phyloP scores from a whole-genome alignment of 108 stramenopile genomes.

The Asterionellopsis glacialis region DNA sequence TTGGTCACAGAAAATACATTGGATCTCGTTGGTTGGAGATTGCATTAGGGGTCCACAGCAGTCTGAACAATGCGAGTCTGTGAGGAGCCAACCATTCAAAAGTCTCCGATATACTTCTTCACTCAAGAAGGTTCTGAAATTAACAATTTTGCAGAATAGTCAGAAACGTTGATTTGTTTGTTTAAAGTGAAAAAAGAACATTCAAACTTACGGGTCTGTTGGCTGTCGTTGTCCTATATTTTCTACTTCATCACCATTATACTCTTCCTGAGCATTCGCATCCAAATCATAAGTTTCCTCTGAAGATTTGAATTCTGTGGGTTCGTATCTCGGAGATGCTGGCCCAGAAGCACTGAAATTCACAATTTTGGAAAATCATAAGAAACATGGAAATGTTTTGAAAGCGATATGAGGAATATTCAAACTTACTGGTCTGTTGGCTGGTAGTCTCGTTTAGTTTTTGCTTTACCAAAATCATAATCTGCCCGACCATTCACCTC shows the following conservation, averaged over 20 bases:
- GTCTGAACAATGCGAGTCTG: not conserved
- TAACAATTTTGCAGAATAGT: not conserved
- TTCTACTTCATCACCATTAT: not conserved
- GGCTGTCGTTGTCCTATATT: not conserved
- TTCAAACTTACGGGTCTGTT: not conserved
- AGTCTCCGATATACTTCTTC: not conserved
- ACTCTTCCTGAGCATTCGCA: no score
- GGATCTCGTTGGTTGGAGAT: not conserved
- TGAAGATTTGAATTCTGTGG: no score
- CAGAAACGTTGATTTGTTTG: not conserved
- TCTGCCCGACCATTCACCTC: no score
- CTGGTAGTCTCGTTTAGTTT: not conserved
- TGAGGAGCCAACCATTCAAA: not conserved
- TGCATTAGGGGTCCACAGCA: not conserved
- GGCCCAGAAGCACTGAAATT: no score
- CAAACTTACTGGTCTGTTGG: not conserved
- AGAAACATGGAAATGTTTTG: no score
- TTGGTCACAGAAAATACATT: not conserved
- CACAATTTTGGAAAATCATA: no score
- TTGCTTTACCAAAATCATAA: not conserved
- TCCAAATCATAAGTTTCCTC: no score
- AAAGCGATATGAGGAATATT: no score
- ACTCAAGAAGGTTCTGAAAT: not conserved
- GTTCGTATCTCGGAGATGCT: no score
- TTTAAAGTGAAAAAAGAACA: not conserved